Conservation (phyloP, 2,329 filamentous ascomycete species). For the Arthroderma sp. region DNA sequence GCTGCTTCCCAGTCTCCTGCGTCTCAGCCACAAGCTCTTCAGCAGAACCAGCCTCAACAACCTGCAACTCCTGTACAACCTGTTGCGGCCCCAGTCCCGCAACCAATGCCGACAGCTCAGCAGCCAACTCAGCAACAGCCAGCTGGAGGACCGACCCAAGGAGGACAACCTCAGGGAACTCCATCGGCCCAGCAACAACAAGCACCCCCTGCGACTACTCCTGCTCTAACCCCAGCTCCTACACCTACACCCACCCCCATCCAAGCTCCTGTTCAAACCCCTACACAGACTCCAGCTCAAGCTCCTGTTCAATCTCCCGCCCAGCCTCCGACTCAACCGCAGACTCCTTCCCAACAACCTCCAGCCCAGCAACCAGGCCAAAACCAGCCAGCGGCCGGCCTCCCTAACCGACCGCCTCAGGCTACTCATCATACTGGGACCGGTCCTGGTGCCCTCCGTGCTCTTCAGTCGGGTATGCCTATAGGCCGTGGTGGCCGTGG, state of each 20-base stretch:
- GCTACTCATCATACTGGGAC: slow-evolving; percentile 17
- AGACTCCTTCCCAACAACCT: slow-evolving; percentile 12
- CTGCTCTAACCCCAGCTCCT: background rate
- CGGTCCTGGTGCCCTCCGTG: slow-evolving; percentile 29
- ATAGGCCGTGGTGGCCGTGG: slow-evolving; percentile 26
- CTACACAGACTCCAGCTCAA: slow-evolving; percentile 4
- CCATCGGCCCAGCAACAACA: slow-evolving; percentile 10
- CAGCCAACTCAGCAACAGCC: slow-evolving; percentile 8
- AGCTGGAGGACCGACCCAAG: slow-evolving; percentile 7
- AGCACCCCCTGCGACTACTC: slow-evolving; percentile 4
- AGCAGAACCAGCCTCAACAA: slow-evolving; percentile 9
- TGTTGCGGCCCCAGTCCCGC: slow-evolving; percentile 9
- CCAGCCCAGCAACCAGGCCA: slow-evolving; percentile 13
- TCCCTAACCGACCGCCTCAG: slow-evolving; percentile 14
- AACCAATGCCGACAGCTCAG: slow-evolving; percentile 8
- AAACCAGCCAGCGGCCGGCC: slow-evolving; percentile 19
- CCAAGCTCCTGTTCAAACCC: slow-evolving; percentile 1
- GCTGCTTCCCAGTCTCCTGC: slow-evolving; percentile 5
- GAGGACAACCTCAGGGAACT: slow-evolving; percentile 6
- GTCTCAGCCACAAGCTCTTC: slow-evolving; percentile 2
- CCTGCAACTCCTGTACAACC: slow-evolving; percentile 10
- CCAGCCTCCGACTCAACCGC: slow-evolving; percentile 10
- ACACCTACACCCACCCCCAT: slow-evolving; percentile 2
- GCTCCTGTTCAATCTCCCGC: slow-evolving; percentile 7
- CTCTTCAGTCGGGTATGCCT: slow-evolving; percentile 32